Evolutionary conservation across 164 flowering plant genomes (phyloP).

Genomic region (Piper longum): DNA sequence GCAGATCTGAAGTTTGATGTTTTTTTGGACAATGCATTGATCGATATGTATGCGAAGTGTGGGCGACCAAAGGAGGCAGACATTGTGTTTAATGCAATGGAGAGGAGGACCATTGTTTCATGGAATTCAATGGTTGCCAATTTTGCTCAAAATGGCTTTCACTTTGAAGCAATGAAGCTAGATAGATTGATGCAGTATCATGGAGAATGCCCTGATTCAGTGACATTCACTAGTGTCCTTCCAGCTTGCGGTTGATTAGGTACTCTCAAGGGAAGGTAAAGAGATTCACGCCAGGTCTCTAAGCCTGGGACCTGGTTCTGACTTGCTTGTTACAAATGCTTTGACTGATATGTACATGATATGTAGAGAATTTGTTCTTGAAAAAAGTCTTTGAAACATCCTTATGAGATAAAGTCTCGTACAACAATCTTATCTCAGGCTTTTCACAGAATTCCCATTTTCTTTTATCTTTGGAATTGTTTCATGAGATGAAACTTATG

Average conservation of each 20-base stretch:
- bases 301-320: conserved; percentile 2
- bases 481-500: conserved; percentile 5
- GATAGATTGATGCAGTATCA: conserved; percentile 8
- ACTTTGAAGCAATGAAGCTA: conserved; percentile 8
- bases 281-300: conserved; percentile 8
- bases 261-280: conserved; percentile 6
- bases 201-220: conserved; percentile 11
- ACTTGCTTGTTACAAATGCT: conserved; percentile 9
- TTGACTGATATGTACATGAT: conserved; percentile 10
- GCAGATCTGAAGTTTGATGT: conserved; percentile 3
- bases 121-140: conserved; percentile 37
- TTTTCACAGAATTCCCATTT: conserved; percentile 6
- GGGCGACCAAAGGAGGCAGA: conserved; percentile 5
- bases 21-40: conserved; percentile 9
- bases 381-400: conserved; percentile 5
- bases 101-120: conserved; percentile 29
- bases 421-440: conserved; percentile 8
- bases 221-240: conserved; percentile 10
- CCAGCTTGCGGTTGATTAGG: conserved; percentile 10
- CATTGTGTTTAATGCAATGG: conserved; percentile 6
- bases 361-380: conserved; percentile 9
- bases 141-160: conserved; percentile 9
- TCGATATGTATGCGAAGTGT: conserved; percentile 14
- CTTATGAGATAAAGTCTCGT: conserved; percentile 8
- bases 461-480: conserved; percentile 4